Base-by-base conservation (phyloP, 208 protist genomes). In the Histomonas meleagridis region DNA sequence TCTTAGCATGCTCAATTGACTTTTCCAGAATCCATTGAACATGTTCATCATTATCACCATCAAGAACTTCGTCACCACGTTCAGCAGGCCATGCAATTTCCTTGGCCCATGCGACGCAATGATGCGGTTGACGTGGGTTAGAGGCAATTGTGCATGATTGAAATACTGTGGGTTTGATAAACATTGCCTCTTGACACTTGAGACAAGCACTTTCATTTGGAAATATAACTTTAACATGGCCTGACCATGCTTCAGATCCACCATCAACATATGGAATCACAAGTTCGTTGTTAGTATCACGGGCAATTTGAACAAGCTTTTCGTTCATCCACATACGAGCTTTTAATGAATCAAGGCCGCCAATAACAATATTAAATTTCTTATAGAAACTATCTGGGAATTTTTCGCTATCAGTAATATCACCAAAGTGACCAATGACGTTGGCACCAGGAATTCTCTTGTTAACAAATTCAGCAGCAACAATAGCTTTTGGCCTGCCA, bases 261-360 rank as follows among this genome's bases (percentile, higher is more conserved):
- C 97, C 97, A 93, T 99, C 98, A 72, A 99, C 96, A 46, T 99
- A 94, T 38, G 97, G 97, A 91, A 97, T 98, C 28, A 96, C 94
- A 49, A 94, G 95, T 18, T 91, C 76, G 21, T 62, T 90, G 51
- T 95, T 90, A 55, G 94, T 55, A 16, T 96, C 90, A 26, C 94
- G 95, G 48, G 95, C 94, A 16, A 90, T 90, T 90, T 62, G 16
- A 26, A 35, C 10, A 16, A 90, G 12, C 9, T 40, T 90, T 26
- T 93, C 94, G 93, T 98, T 98, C 7, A 99, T 95, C 97, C 97
- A 99, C 23, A 97, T 93, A 53, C 98, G 95, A 35, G 97, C 97
- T 57, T 92, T 35, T 21, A 93, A 40, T 35, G 92, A 51, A 53
- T 93, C 91, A 26, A 93, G 48, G 18, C 92, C 92, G 9, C 90